Percentiles rank a stretch among this genome's conserved stretches.
phyloP scores from a whole-genome alignment of 2,329 filamentous ascomycete species.

The Penicillium thymicola region DNA sequence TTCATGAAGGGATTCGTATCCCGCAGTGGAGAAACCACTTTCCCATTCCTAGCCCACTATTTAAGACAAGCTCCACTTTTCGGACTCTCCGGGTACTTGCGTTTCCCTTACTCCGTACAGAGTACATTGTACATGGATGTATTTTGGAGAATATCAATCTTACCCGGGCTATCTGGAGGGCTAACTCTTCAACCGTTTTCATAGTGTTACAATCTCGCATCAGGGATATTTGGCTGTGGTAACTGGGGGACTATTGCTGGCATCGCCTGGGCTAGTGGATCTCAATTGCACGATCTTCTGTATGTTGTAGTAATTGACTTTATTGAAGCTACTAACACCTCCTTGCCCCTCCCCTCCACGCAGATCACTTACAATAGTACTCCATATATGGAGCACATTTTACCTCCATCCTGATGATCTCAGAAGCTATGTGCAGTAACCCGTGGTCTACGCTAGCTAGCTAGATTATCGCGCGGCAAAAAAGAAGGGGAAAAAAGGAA shows the following conservation, averaged over 20 bases:
- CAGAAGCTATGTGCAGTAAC: not conserved
- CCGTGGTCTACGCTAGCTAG: not conserved
- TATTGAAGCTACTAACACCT: not conserved
- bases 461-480: not conserved
- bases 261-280: not conserved
- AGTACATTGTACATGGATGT: not conserved
- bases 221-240: not conserved
- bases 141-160: not conserved
- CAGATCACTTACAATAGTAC: not conserved
- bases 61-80: not conserved
- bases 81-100: not conserved
- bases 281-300: not conserved
- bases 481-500: too few species aligned
- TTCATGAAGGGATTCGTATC: not conserved
- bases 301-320: not conserved
- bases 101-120: not conserved
- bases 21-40: not conserved
- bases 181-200: not conserved
- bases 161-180: not conserved
- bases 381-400: not conserved
- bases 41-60: not conserved
- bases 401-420: not conserved
- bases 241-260: not conserved
- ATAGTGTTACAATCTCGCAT: not conserved
- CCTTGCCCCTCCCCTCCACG: not conserved